Evolutionary conservation across 768 basidiomycete genomes (phyloP), one percentile per base, ranked within the genome.

Genomic region (Tulasnella sp.): DNA sequence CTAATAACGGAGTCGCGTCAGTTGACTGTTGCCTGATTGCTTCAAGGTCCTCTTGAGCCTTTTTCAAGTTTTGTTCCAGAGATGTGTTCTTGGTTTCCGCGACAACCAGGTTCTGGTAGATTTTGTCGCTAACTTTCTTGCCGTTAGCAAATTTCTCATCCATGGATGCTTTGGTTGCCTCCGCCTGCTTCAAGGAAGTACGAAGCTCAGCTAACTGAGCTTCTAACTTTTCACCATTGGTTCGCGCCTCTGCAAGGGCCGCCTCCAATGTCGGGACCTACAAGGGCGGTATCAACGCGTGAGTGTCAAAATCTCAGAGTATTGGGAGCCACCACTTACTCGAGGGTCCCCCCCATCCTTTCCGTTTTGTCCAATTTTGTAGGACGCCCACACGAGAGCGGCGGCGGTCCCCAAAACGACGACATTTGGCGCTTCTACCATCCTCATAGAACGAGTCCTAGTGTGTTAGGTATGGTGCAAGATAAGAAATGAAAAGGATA

Each of bases 11-110:
- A n/a, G n/a, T n/a, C n/a, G n/a, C n/a, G n/a, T n/a, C n/a, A n/a
- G n/a, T n/a, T n/a, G n/a, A n/a, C n/a, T n/a, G n/a, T n/a, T n/a
- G n/a, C n/a, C n/a, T n/a, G n/a, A n/a, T n/a, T n/a, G 32, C 45
- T n/a, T 47, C 45, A 34, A 47, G 31, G 5, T 29, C 32, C 45
- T 47, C 35, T 47, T 47, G 25, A 16, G 45, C 32, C 13, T 29
- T 31, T 6, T 4, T 34, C 29, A 47, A 47, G 10, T 34, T n/a
- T 16, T 47, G 16, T 15, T 47, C 45, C 24, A 47, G 28, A 29
- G 32, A 29, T 15, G 24, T 34, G 13, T n/a, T 47, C 29, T 47
- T 33, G 27, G 25, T 24, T 16, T 47, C 45, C 15, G 25, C 24
- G 27, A 28, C 27, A n/a, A 29, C 35, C 6, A 47, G 45, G 10